Base-by-base conservation (phyloP, 2,329 filamentous ascomycete species). In the Clonostachys rosea region DNA sequence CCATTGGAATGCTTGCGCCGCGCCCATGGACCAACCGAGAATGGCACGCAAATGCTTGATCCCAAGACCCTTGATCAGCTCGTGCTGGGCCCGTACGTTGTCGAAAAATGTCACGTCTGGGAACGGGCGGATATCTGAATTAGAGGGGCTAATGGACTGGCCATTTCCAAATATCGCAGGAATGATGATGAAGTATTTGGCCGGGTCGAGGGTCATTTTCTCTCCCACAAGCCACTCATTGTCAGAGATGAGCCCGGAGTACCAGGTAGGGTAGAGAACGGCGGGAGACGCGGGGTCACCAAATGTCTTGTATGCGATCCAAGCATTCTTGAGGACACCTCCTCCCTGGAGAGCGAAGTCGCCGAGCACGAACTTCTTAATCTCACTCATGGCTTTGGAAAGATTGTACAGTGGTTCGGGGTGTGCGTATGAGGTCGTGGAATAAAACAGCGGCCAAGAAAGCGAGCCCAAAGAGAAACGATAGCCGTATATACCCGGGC, bases 251-350 rank as follows among this genome's bases (percentile, higher is more conserved):
- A 66, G 70, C 67, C 63, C 64, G 46, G 61, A 64, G 61, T 84
- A 91, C 87, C 87, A 91, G 3, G 83, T 83, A 3, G 87, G 88
- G 58, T 91, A 91, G 50, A 91, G 77, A 49, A 91, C 79, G 3
- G 81, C 82, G 8, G 87, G 86, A 6, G 68, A 71, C 0, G 69
- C 74, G 0, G 78, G 61, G 47, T 83, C 71, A 17, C 88, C 88
- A 54, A 87, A 85, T 0, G 87, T 89, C 64, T 87, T 90, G 72
- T 89, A 92, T 14, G 87, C 86, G 46, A 92, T 81, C 57, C 79
- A 78, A 2, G 88, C 87, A 54, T 79, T 63, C 2, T 76, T 73
- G 16, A 91, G 73, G 6, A 67, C 72, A n/a, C 70, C 71, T 37
- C 86, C 85, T 24, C 76, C 82, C 57, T 86, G 78, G 4, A 91